These are phyloP conservation scores for Margaritispora aquatica DNA, from an alignment of 495 filamentous ascomycete genomes.

Conservation along the genomic window DNA sequence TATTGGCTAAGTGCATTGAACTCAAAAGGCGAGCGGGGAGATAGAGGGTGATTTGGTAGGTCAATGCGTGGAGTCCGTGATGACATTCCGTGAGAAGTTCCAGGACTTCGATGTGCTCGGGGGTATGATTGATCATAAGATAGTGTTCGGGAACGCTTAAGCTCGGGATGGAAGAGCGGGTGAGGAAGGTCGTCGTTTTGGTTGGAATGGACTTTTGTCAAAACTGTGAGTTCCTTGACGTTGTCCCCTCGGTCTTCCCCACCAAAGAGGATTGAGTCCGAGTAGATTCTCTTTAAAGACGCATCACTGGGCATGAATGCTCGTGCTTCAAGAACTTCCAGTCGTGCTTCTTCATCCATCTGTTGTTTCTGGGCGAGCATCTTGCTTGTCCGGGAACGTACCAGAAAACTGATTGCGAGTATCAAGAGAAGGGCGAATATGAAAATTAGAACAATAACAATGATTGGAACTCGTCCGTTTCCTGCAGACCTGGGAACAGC, in stretches of 20 bases:
- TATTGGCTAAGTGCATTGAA: not conserved
- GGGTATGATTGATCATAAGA: not conserved
- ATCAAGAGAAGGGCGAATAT: not conserved
- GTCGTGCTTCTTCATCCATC: not conserved
- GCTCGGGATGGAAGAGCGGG: not conserved
- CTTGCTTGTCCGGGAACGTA: not conserved
- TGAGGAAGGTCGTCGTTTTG: not conserved
- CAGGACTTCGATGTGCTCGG: not conserved
- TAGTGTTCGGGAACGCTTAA: not conserved
- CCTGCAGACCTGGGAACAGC: too few relatives aligned
- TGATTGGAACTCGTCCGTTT: not conserved
- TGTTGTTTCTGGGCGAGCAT: not conserved
- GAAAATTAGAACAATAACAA: not conserved
- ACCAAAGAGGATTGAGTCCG: not conserved
- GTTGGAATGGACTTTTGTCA: not conserved
- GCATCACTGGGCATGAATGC: not conserved
- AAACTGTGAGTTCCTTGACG: not conserved
- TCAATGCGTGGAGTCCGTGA: not conserved
- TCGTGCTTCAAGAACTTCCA: not conserved
- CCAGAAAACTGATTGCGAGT: not conserved
- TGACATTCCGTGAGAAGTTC: not conserved
- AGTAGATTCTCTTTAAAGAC: not conserved
- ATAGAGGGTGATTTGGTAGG: not conserved
- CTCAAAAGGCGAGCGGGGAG: not conserved
- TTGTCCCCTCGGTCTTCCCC: not conserved